Evolutionary conservation across 2,329 filamentous ascomycete genomes (phyloP), one percentile per base, ranked within the genome.

Genomic region (Leptosphaerulina australis): DNA sequence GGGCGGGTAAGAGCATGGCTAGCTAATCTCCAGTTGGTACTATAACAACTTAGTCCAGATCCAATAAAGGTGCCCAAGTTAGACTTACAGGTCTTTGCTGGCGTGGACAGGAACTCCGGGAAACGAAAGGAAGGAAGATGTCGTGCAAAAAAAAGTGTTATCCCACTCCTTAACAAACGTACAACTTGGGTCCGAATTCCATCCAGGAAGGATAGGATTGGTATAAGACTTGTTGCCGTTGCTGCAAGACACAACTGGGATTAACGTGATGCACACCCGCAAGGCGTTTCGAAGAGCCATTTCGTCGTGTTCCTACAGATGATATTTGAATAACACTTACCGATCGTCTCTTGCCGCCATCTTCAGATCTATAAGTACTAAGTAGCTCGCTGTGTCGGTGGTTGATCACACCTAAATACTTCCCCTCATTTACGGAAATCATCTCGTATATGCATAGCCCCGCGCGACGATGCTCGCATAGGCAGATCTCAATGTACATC

Each of bases 101-200:
- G 78, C 78, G 53, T 81, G 77, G 21, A 83, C 72, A 0, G 80
- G 80, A 1, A 81, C 60, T 0, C 80, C 79, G 0, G 81, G 80
- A 55, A 81, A 82, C 0, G 73, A 68, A 29, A 77, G 73, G 55
- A 83, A 83, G 0, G 76, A 78, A 0, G 81, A 83, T 0, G 77
- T 79, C 2, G 73, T 75, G 55, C 77, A 81, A 61, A 78, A 80
- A 59, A 80, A 81, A 3, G 75, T 78, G 15, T 72, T 71, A 21
- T 58, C 34, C 14, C 29, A 30, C 14, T 75, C 61, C 9, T 65
- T 61, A 12, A 79, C 66, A 18, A 72, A 70, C 20, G 71, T 64
- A 35, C 76, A 78, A 1, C 68, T 74, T 0, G 79, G 79, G 53
- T 82, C 79, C 0, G 78, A 75, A 55, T 80, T 72, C 68, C 74